phyloP scores from a whole-genome alignment of 2,329 filamentous ascomycete species.

The Aspergillus tanneri region DNA sequence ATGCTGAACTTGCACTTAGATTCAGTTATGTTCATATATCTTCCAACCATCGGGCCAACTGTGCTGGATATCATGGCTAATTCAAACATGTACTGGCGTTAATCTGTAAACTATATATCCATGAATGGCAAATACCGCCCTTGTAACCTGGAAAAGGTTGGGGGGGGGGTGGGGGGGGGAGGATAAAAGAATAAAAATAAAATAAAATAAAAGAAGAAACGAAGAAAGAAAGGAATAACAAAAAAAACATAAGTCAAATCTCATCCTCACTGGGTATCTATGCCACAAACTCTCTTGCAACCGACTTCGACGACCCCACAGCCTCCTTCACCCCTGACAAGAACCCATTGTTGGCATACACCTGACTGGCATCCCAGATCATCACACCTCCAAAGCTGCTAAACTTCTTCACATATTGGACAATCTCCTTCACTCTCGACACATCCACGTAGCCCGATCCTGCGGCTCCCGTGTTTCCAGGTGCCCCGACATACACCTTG shows the following conservation, averaged over 20 bases:
- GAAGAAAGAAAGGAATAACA: too few relatives aligned
- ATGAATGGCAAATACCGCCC: too few relatives aligned
- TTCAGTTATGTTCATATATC: too few relatives aligned
- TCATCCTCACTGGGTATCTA: neutral
- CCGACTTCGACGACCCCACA: neutral
- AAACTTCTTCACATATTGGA: slow-evolving; percentile 56
- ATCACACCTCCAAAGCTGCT: slow-evolving; percentile 65
- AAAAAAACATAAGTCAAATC: neutral
- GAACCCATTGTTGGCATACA: slow-evolving; percentile 59
- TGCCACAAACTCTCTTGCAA: neutral
- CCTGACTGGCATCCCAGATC: slow-evolving; percentile 67
- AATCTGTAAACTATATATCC: too few relatives aligned
- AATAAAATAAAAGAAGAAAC: too few relatives aligned
- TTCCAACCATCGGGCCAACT: too few relatives aligned
- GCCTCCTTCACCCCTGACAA: slow-evolving; percentile 29
- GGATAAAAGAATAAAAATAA: too few relatives aligned
- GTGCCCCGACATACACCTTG: slow-evolving; percentile 62
- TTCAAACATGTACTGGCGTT: too few relatives aligned
- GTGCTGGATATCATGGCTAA: too few relatives aligned
- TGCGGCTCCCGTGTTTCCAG: slow-evolving; percentile 54
- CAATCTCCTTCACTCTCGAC: slow-evolving; percentile 48
- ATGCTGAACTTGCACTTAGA: too few relatives aligned
- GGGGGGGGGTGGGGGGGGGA: too few relatives aligned
- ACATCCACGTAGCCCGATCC: slow-evolving; percentile 57
- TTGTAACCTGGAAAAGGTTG: too few relatives aligned